Percentiles rank a stretch among this genome's conserved stretches.
Evolutionary conservation across 805 yeast species (phyloP).

Genomic region (Candida incommunis): DNA sequence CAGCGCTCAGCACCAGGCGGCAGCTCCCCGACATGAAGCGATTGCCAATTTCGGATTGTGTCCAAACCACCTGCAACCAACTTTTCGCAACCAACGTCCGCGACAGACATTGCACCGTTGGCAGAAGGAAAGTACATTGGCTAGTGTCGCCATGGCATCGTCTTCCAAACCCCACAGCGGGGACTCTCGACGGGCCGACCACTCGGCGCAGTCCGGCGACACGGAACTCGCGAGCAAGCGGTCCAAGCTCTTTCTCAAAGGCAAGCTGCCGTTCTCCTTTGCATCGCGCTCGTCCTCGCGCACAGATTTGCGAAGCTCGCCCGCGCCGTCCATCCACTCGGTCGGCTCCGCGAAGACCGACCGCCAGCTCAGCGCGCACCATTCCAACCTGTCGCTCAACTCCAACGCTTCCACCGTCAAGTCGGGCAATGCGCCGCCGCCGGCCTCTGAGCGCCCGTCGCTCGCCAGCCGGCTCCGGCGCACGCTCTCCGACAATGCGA

Average conservation of each 20-base stretch:
- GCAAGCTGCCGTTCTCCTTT: neutral
- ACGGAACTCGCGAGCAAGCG: neutral
- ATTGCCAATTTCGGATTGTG: no score
- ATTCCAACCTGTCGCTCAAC: neutral
- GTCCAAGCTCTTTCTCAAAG: neutral
- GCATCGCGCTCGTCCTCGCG: neutral
- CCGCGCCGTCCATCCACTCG: no score
- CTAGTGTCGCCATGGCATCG: no score
- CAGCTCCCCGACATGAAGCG: no score
- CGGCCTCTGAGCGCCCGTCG: neutral
- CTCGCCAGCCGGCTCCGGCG: neutral
- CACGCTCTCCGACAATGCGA: no score
- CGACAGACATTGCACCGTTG: no score
- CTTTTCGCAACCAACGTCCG: no score
- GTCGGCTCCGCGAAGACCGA: neutral
- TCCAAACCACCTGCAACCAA: no score
- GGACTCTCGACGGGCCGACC: no score
- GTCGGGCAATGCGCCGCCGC: neutral
- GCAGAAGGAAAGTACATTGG: no score
- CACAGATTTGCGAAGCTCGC: neutral
- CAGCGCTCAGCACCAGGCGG: no score
- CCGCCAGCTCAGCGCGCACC: neutral
- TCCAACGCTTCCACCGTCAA: constrained; percentile 1
- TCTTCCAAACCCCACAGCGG: no score
- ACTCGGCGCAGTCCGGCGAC: neutral